phyloP scores from a whole-genome alignment of 805 yeast genomes.

The Candida nitratophila region DNA sequence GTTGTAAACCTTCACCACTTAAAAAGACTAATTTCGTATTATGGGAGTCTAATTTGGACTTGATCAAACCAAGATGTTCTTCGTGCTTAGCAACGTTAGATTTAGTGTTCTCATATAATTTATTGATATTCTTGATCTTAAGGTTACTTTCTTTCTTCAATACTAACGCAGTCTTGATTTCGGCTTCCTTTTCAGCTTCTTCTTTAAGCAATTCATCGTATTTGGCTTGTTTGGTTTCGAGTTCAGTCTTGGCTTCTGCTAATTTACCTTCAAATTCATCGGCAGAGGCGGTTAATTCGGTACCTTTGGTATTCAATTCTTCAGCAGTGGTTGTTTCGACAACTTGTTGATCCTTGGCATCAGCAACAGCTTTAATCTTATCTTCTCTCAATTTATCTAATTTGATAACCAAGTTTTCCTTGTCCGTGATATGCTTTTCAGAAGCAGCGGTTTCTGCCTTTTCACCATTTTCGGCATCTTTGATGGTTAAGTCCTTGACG shows the following conservation, averaged over 20 bases:
- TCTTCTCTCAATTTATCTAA: constrained; percentile 37
- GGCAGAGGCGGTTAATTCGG: constrained; percentile 27
- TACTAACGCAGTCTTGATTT: constrained; percentile 17
- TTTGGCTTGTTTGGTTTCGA: constrained; percentile 15
- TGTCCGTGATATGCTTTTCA: constrained; percentile 37
- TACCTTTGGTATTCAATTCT: constrained; percentile 30
- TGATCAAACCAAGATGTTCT: constrained; percentile 38
- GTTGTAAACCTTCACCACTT: constrained; percentile 30
- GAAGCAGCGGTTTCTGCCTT: constrained; percentile 41
- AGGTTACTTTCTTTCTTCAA: constrained; percentile 36
- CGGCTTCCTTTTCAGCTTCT: constrained; percentile 31
- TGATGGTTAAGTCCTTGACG: constrained; percentile 35
- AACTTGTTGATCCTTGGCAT: constrained; percentile 21
- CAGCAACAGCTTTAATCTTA: constrained; percentile 20
- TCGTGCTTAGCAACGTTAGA: constrained; percentile 31
- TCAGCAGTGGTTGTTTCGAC: constrained; percentile 21
- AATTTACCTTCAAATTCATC: constrained; percentile 35
- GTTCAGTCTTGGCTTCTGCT: constrained; percentile 9
- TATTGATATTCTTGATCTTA: constrained; percentile 25
- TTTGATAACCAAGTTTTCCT: constrained; percentile 33
- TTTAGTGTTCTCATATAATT: constrained; percentile 29
- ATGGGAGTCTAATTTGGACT: constrained; percentile 36
- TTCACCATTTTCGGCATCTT: constrained; percentile 36
- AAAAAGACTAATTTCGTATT: constrained; percentile 34
- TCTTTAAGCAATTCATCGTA: constrained; percentile 36